Percentiles rank a stretch among this genome's conserved stretches.
These are phyloP conservation scores for Furcasterigmium furcatum DNA, from an alignment of 2,329 filamentous ascomycete species.

Conservation along the genomic window DNA sequence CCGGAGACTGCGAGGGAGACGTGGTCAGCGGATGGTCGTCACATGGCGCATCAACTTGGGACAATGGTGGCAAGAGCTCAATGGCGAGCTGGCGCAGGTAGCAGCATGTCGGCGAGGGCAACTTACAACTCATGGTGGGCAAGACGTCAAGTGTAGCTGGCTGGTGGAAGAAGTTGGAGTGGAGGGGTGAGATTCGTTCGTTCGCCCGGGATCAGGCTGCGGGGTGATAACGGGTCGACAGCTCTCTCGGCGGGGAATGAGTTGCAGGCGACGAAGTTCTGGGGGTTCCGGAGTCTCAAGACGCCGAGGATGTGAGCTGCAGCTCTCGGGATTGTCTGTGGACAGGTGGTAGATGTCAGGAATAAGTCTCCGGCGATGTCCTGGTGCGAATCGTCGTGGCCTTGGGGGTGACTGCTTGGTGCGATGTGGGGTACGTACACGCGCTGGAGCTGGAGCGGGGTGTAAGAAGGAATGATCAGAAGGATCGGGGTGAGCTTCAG, in stretches of 20 bases:
- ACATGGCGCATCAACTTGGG: background rate
- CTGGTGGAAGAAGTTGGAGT: background rate
- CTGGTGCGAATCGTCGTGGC: background rate
- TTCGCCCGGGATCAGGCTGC: background rate
- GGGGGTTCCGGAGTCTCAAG: background rate
- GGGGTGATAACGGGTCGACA: slow-evolving; percentile 1
- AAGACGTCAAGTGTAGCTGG: too few species aligned
- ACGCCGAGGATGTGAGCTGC: background rate
- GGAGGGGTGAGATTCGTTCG: background rate
- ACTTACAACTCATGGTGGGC: slow-evolving; percentile 37
- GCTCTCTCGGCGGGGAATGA: slow-evolving; percentile 5
- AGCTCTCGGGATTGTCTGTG: background rate
- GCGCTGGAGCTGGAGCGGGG: too few species aligned
- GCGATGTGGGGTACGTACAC: too few species aligned
- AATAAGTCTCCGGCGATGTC: background rate
- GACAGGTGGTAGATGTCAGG: background rate
- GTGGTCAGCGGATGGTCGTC: background rate
- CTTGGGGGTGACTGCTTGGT: background rate
- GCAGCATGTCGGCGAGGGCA: background rate
- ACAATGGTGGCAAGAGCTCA: background rate
- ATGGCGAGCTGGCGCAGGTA: background rate
- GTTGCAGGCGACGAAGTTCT: background rate
- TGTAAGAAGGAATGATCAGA: too few species aligned
- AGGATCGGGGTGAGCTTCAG: too few species aligned
- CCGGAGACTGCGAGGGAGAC: slow-evolving; percentile 59